phyloP scores from a whole-genome alignment of 1,139 yeast genomes.

The Pichia sp. region DNA sequence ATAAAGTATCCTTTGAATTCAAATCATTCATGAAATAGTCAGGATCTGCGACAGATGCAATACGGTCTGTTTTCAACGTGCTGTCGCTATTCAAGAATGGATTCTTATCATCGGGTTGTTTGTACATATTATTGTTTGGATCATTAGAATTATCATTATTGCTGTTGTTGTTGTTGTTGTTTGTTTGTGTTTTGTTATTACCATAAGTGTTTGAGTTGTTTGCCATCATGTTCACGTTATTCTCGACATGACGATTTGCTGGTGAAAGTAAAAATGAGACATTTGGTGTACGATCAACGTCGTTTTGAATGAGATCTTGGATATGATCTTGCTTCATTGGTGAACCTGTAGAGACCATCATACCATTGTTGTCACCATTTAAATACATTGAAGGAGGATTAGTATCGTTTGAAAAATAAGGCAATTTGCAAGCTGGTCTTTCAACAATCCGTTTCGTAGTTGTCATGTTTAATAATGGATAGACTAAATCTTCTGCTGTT shows the following conservation, averaged over 20 bases:
- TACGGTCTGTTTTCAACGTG: slow-evolving; percentile 6
- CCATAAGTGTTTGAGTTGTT: no score
- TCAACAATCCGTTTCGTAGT: background rate
- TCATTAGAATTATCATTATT: slow-evolving; percentile 3
- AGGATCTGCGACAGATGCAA: slow-evolving; percentile 8
- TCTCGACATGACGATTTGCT: background rate
- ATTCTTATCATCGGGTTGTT: slow-evolving; percentile 4
- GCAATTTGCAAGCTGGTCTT: slow-evolving; percentile 4
- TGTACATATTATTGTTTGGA: slow-evolving; percentile 3
- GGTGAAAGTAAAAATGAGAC: slow-evolving; percentile 14
- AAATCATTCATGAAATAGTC: slow-evolving; percentile 1
- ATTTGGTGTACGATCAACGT: slow-evolving; percentile 9
- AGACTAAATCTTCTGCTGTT: slow-evolving; percentile 3
- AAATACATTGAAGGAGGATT: no score
- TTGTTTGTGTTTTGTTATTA: no score
- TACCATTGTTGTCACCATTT: background rate
- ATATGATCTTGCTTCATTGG: background rate
- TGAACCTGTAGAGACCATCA: no score
- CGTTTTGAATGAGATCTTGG: background rate
- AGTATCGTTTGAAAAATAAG: background rate
- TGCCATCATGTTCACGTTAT: background rate
- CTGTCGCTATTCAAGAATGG: background rate
- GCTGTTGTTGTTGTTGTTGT: background rate
- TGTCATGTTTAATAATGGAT: background rate
- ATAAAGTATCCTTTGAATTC: slow-evolving; percentile 6